These are phyloP conservation scores for Colletotrichum orbiculare DNA, from an alignment of 2,329 filamentous ascomycete genomes.

Conservation along the genomic window DNA sequence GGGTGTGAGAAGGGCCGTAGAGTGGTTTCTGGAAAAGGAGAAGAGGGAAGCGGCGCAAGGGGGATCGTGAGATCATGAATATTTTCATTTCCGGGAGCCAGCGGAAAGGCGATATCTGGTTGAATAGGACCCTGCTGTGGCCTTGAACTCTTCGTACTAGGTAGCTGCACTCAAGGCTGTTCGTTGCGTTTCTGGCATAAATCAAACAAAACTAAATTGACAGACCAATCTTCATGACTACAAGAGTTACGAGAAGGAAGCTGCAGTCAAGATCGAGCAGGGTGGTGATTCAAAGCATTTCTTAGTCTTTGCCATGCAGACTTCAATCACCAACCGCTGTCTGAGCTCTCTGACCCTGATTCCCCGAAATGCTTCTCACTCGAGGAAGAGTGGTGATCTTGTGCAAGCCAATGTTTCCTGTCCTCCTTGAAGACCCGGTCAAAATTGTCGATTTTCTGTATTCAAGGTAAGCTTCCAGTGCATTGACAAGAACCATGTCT, in stretches of 20 bases:
- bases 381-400: neutral
- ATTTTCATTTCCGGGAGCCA: neutral
- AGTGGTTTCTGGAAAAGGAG: conserved; percentile 33
- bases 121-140: neutral
- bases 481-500: too few relatives aligned
- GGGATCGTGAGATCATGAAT: neutral
- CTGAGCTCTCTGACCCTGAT: neutral
- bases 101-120: neutral
- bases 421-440: neutral
- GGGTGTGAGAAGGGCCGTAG: conserved; percentile 44
- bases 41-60: conserved; percentile 1
- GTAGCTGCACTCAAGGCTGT: too few relatives aligned
- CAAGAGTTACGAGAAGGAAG: too few relatives aligned
- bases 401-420: neutral
- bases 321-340: neutral
- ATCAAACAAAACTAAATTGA: too few relatives aligned
- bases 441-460: too few relatives aligned
- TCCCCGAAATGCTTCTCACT: neutral
- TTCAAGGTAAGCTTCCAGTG: too few relatives aligned
- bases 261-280: too few relatives aligned
- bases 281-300: neutral
- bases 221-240: too few relatives aligned
- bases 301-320: neutral
- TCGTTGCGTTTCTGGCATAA: too few relatives aligned
- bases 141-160: too few relatives aligned